A percentile compares a stretch with the other conserved stretches of the same genome.
Conservation (phyloP, 495 filamentous ascomycete genomes). For the Hypoxylon lenormandii region DNA sequence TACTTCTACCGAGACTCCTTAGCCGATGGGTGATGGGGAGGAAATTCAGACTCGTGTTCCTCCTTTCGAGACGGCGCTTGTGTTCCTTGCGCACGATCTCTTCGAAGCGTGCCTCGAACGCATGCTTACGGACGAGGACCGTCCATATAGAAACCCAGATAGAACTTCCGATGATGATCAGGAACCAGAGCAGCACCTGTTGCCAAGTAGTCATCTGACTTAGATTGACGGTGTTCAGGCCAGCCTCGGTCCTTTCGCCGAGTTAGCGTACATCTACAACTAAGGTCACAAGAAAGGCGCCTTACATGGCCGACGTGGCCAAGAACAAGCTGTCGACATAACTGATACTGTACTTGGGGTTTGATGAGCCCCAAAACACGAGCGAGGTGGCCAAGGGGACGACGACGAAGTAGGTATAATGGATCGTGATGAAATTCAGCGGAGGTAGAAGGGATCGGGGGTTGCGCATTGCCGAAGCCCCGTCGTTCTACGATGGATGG, state of each 20-base stretch:
- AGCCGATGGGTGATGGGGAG: conserved; percentile 46
- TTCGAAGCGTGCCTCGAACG: conserved; percentile 76
- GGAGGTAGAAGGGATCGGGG: conserved; percentile 60
- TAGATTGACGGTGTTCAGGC: conserved; percentile 74
- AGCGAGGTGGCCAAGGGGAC: conserved; percentile 73
- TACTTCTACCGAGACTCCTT: conserved; percentile 39
- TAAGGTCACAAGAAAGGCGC: no score
- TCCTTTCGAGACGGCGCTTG: conserved; percentile 46
- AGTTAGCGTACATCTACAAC: no score
- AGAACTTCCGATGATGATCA: conserved; percentile 78
- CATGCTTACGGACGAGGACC: conserved; percentile 73
- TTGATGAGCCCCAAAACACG: conserved; percentile 78
- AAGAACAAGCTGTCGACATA: conserved; percentile 84
- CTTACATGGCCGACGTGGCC: conserved; percentile 74
- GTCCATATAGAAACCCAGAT: conserved; percentile 74
- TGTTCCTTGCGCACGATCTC: conserved; percentile 67
- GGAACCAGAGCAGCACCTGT: conserved; percentile 77
- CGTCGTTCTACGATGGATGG: conserved; percentile 17
- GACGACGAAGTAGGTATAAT: conserved; percentile 78
- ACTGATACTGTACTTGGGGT: conserved; percentile 68
- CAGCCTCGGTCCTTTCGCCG: conserved; percentile 69
- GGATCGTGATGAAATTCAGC: conserved; percentile 80
- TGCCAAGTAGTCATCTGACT: conserved; percentile 82
- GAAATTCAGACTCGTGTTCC: conserved; percentile 39
- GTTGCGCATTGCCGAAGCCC: conserved; percentile 38